Evolutionary conservation across 495 filamentous ascomycete species (phyloP).

Genomic region (Neurospora sp.): DNA sequence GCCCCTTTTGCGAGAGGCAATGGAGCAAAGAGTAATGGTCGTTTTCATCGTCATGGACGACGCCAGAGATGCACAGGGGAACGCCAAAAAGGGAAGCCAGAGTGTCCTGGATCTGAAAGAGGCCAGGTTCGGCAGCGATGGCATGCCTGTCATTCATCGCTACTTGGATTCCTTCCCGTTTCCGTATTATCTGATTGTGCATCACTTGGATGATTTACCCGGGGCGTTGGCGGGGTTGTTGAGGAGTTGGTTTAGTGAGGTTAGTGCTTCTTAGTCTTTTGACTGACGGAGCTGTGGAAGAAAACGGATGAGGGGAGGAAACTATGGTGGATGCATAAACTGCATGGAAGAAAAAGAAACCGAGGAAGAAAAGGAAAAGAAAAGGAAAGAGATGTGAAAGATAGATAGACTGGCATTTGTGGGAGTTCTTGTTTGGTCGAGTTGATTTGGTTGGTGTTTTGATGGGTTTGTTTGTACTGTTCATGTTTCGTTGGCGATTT

Average conservation of each 20-base stretch:
- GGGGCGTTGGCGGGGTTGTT: slow-evolving; percentile 77
- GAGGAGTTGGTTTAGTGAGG: slow-evolving; percentile 95
- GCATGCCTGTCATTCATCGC: slow-evolving; percentile 56
- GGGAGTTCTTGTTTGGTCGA: no score
- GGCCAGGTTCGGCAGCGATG: slow-evolving; percentile 65
- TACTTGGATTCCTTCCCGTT: slow-evolving; percentile 97
- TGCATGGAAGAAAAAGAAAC: no score
- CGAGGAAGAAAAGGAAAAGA: no score
- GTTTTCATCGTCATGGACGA: slow-evolving; percentile 95
- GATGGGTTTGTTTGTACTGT: no score
- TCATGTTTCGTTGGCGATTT: no score
- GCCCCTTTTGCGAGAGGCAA: slow-evolving; percentile 71
- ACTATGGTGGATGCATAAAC: no score
- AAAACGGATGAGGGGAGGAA: no score
- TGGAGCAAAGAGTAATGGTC: slow-evolving; percentile 93
- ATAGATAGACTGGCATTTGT: no score
- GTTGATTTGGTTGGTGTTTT: no score
- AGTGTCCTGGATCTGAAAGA: slow-evolving; percentile 72
- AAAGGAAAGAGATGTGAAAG: no score
- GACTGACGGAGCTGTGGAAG: no score
- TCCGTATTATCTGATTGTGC: slow-evolving; percentile 87
- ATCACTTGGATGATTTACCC: slow-evolving; percentile 83
- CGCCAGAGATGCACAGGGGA: slow-evolving; percentile 25
- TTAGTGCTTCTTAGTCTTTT: slow-evolving; percentile 46
- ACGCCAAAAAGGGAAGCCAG: slow-evolving; percentile 24